These are phyloP conservation scores for Kwoniella botswanensis DNA, from an alignment of 768 basidiomycete species.

Conservation along the genomic window DNA sequence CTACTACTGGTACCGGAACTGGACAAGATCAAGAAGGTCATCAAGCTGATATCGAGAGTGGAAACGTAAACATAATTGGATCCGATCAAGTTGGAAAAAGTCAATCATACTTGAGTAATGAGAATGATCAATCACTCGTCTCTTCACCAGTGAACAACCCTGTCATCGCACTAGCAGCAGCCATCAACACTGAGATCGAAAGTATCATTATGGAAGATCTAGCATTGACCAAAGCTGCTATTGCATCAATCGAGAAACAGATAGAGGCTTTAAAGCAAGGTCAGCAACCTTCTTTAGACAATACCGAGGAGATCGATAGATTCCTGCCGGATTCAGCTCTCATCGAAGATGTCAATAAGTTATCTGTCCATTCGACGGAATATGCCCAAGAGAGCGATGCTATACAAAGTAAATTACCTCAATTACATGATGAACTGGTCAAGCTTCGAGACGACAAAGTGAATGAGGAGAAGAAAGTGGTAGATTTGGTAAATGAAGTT, in stretches of 20 bases:
- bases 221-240: constrained; percentile 41
- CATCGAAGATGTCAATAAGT: background rate
- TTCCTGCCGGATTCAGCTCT: constrained; percentile 23
- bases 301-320: constrained; percentile 2
- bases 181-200: constrained; percentile 49
- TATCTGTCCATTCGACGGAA: background rate
- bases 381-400: constrained; percentile 2
- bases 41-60: background rate
- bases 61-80: background rate
- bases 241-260: constrained; percentile 28
- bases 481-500: constrained; percentile 31
- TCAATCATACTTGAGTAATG: background rate
- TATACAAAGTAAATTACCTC: constrained; percentile 18
- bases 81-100: background rate
- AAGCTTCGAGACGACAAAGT: constrained; percentile 32
- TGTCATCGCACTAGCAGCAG: constrained; percentile 29
- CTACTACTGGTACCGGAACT: constrained; percentile 27
- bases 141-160: constrained; percentile 18
- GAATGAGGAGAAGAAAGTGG: constrained; percentile 31
- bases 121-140: background rate
- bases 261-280: constrained; percentile 23
- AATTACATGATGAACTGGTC: constrained; percentile 19
- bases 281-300: background rate
- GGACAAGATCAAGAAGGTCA: background rate
- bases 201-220: constrained; percentile 44